Conservation (phyloP, 2,329 filamentous ascomycete genomes). For the Mycosphaerelloides madeirae region DNA sequence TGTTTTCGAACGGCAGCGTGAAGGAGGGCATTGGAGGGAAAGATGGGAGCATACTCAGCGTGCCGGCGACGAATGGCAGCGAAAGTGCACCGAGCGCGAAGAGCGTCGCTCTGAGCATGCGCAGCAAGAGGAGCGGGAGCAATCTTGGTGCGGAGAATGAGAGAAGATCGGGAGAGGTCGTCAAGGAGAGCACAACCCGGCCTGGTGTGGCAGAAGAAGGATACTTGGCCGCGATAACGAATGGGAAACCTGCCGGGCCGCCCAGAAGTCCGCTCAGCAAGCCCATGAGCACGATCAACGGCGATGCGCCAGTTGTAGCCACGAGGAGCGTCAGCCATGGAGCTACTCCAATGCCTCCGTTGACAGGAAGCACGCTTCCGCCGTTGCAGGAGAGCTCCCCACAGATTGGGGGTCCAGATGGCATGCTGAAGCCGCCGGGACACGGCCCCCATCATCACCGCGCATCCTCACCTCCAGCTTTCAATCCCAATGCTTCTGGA, state of each 20-base stretch:
- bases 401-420: slow-evolving; percentile 13
- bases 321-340: slow-evolving; percentile 17
- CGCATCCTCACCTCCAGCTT: slow-evolving; percentile 37
- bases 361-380: slow-evolving; percentile 18
- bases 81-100: slow-evolving; percentile 27
- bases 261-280: slow-evolving; percentile 27
- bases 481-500: slow-evolving; percentile 36
- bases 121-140: slow-evolving; percentile 25
- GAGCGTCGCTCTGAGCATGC: slow-evolving; percentile 35
- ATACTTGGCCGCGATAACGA: slow-evolving; percentile 41
- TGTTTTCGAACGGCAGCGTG: slow-evolving; percentile 35
- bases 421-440: slow-evolving; percentile 26
- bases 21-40: slow-evolving; percentile 32
- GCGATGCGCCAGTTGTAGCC: slow-evolving; percentile 14
- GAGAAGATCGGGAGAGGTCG: slow-evolving; percentile 27
- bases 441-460: slow-evolving; percentile 21
- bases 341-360: slow-evolving; percentile 19
- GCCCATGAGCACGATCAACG: slow-evolving; percentile 15
- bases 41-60: slow-evolving; percentile 27
- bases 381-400: slow-evolving; percentile 28
- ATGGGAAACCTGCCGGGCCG: slow-evolving; percentile 34
- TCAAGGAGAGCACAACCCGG: slow-evolving; percentile 23
- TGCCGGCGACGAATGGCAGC: slow-evolving; percentile 20
- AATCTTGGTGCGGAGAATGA: slow-evolving; percentile 25
- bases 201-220: slow-evolving; percentile 40